Evolutionary conservation across 441 rosid species (phyloP), one percentile per base, ranked within the genome.

Genomic region (Bruguiera hainesii): DNA sequence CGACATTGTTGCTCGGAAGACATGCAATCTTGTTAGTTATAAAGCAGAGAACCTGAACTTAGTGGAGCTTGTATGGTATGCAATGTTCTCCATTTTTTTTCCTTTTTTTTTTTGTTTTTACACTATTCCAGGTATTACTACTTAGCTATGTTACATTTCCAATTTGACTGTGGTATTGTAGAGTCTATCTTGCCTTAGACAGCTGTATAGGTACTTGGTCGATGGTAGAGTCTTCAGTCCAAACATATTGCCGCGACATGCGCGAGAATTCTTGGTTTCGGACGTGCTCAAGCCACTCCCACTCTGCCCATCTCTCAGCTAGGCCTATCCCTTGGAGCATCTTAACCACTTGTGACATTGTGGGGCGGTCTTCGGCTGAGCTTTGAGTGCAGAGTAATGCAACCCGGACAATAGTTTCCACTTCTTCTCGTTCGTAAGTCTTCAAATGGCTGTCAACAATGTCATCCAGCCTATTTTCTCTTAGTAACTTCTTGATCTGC

Each of bases 301-400:
- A 84, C 66, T 76, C 83, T 1, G 79, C 84, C 95, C 97, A 91
- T 75, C 88, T 89, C 83, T 83, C 94, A 6, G 85, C 84, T 57
- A 91, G 71, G n/a, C 84, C 89, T 29, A 63, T 85, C 66, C 91
- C 97, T 73, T 75, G 81, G 69, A 91, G 83, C 98, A 95, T 80
- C 61, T 87, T 79, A 4, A 95, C 97, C 39, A 90, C 98, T 66
- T 84, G 83, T 3, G 84, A 67, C 96, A 95, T 91, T 20, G 76
- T 75, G 19, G 97, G 97, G 1, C 98, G 87, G 69, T 78, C 89
- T 71, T 95, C 95, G 0, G 91, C 97, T 19, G 82, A 74, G 78
- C 89, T 81, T 65, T 92, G 96, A 2, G 93, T 80, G 76, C 97
- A 90, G 0, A 95, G 87, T 78, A 95, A 64, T 20, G 97, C 97